Evolutionary conservation across 805 yeast species (phyloP), one percentile per base, ranked within the genome.

Genomic region (Osmozyma mogii): DNA sequence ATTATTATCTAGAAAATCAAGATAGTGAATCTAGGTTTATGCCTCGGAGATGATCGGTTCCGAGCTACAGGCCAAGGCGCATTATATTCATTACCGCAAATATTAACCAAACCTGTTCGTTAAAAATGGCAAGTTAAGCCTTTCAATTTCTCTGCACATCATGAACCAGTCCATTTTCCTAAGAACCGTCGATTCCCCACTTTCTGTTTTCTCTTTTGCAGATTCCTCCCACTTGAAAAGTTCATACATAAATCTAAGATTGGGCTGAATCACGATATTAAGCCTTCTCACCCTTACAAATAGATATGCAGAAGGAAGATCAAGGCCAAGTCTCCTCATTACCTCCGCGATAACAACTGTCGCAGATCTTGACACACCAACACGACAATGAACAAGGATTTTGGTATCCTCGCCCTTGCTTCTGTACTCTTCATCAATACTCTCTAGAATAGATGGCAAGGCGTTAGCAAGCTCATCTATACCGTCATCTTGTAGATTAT

Each of bases 281-380:
- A 89, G 67, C 30, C 97, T 64, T 29, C 96, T 65, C 3, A 85
- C 95, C 24, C 96, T 66, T n/a, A 87, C 96, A 56, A 67, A 85
- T 24, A 88, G 56, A 47, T 88, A 89, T 0, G 97, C 95, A 18
- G 78, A 63, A 2, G 92, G 77, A 17, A 89, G 58, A 24, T 75
- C 72, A 31, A 84, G 59, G 10, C 71, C 57, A 30, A 82, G 56
- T 23, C 95, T 58, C 41, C 74, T 72, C 95, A 89, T 88, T 22
- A 84, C 89, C 49, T 87, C 96, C 1, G 96, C 96, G 41, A 89
- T 89, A 43, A 94, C 89, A 8, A 89, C 94, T 0, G 96, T 84
- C 0, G 96, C 97, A 3, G 95, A 84, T 32, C 97, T 63, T 0
- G 95, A 84, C 3, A 89, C 97, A 0, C 97, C 97, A 27, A 85